Percentiles rank a stretch among this genome's conserved stretches.
Conservation (phyloP, 225 moss, liverwort and hornwort species). For the Pseudisothecium myosuroides region DNA sequence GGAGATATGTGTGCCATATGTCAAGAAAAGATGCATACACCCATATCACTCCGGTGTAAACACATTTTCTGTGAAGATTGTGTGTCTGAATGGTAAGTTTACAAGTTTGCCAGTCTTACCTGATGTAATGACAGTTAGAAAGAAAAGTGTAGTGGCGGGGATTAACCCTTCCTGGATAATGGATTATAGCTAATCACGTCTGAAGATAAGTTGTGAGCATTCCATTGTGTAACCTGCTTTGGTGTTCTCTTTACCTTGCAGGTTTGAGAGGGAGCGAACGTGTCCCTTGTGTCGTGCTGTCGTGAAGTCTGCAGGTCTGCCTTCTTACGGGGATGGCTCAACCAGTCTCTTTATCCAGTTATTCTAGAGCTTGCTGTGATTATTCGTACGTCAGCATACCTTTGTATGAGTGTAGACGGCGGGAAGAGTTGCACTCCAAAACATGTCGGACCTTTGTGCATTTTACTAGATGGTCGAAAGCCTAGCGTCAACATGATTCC, state of each 20-base stretch:
- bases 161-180: background rate
- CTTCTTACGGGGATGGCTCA: constrained; percentile 79
- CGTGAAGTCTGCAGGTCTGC: constrained; percentile 77
- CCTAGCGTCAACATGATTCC: background rate
- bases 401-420: background rate
- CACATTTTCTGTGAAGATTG: constrained; percentile 98
- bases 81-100: constrained; percentile 84
- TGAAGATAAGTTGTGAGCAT: background rate
- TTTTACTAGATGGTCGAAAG: background rate
- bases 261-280: constrained; percentile 88
- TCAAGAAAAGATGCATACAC: constrained; percentile 97
- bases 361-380: constrained; percentile 27
- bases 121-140: background rate
- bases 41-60: constrained; percentile 87
- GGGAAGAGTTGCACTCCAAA: background rate
- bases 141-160: background rate
- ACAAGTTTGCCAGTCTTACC: background rate
- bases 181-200: background rate
- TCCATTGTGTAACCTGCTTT: background rate
- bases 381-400: background rate
- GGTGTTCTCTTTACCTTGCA: constrained; percentile 3
- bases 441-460: background rate
- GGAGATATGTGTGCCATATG: constrained; percentile 98
- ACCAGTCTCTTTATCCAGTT: constrained; percentile 88
- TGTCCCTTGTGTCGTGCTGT: constrained; percentile 88